These are phyloP conservation scores for Colletotrichum camelliae DNA, from an alignment of 2,329 filamentous ascomycete genomes.

Conservation along the genomic window DNA sequence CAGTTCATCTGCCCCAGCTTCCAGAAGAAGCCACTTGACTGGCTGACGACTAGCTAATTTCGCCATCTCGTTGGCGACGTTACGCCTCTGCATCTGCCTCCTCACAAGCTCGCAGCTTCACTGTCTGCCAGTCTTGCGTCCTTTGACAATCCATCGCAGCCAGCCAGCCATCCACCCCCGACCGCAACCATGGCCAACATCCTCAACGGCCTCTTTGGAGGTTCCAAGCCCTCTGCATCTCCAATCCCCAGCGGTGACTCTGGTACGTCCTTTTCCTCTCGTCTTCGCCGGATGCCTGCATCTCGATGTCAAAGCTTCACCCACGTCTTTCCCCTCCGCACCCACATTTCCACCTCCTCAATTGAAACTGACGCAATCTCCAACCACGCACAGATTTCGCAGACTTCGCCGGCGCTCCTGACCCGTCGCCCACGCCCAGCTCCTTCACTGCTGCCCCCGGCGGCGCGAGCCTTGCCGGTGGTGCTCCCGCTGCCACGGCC, in stretches of 20 bases:
- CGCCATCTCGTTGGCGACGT: constrained; percentile 9
- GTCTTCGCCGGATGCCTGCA: not conserved
- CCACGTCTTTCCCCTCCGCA: constrained; percentile 11
- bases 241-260: constrained; percentile 61
- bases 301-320: constrained; percentile 2
- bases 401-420: constrained; percentile 84
- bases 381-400: constrained; percentile 74
- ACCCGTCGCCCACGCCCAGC: constrained; percentile 60
- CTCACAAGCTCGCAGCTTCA: constrained; percentile 20
- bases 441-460: constrained; percentile 45
- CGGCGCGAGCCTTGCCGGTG: constrained; percentile 49
- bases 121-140: constrained; percentile 18
- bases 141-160: constrained; percentile 24
- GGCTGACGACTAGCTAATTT: constrained; percentile 20
- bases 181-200: constrained; percentile 58
- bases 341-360: constrained; percentile 11
- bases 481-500: constrained; percentile 50
- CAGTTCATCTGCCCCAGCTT: constrained; percentile 11
- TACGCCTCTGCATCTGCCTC: not conserved
- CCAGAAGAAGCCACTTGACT: constrained; percentile 18
- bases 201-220: constrained; percentile 73
- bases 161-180: constrained; percentile 17
- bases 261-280: constrained; percentile 53
- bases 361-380: constrained; percentile 29
- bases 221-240: constrained; percentile 63